phyloP scores from a whole-genome alignment of 176 grass and related monocot genomes.

The Musa schizocarpa region DNA sequence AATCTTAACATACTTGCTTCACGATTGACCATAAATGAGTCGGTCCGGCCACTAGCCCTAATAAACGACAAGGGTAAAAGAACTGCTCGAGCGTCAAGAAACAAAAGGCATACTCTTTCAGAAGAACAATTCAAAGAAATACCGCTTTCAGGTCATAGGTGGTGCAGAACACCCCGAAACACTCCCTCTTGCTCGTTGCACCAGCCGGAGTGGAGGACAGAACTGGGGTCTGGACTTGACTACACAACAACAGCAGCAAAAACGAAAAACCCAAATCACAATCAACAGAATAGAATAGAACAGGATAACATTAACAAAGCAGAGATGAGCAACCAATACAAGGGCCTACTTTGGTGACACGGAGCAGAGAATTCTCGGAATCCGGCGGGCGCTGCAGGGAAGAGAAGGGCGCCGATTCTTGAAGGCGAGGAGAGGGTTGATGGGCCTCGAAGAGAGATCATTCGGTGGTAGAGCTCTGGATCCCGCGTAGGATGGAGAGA shows the following conservation, averaged over 20 bases:
- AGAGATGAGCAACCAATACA: not conserved
- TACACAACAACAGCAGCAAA: constrained; percentile 7
- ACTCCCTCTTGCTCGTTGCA: constrained; percentile 26
- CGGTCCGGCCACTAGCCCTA: too few species aligned
- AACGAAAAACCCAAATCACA: not conserved
- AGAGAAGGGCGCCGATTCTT: constrained; percentile 12
- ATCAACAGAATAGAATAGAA: not conserved
- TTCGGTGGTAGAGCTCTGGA: constrained; percentile 11
- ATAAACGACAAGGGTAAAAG: too few species aligned
- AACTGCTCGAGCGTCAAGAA: too few species aligned
- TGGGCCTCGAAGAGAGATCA: constrained; percentile 17
- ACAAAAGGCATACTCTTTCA: too few species aligned
- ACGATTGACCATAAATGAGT: too few species aligned
- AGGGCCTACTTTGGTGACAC: constrained; percentile 34
- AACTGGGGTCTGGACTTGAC: constrained; percentile 34
- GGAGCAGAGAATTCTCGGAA: constrained; percentile 48
- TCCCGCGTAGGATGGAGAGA: constrained; percentile 17
- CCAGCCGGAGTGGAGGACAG: not conserved
- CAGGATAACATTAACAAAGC: not conserved
- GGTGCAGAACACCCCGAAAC: constrained; percentile 81
- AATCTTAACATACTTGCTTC: too few species aligned
- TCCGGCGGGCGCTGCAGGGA: constrained; percentile 9
- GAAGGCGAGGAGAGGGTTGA: constrained; percentile 3
- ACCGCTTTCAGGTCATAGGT: constrained; percentile 85
- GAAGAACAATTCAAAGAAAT: not conserved